Percentiles rank a stretch among this genome's conserved stretches.
These are phyloP conservation scores for Parascedosporium putredinis DNA, from an alignment of 2,329 filamentous ascomycete genomes.

Conservation along the genomic window DNA sequence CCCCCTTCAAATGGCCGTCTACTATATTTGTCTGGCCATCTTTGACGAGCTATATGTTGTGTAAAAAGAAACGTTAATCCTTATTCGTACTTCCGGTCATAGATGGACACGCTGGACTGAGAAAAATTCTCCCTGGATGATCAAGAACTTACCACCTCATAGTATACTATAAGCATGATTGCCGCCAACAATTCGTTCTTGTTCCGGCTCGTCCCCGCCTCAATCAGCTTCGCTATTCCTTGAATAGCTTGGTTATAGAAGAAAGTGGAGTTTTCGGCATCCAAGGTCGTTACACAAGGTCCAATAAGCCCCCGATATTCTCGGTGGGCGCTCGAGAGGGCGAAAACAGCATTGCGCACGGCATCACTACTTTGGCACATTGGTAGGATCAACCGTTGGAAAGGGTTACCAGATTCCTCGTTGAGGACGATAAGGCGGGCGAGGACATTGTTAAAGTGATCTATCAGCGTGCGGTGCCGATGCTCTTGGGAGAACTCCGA, in stretches of 20 bases:
- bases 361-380: conserved; percentile 43
- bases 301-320: conserved; percentile 46
- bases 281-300: conserved; percentile 18
- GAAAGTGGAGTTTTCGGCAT: conserved; percentile 43
- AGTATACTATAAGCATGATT: conserved; percentile 53
- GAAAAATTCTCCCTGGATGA: not conserved
- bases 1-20: conserved; percentile 50
- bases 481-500: conserved; percentile 44
- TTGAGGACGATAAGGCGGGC: conserved; percentile 56
- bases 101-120: not conserved
- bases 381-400: conserved; percentile 52
- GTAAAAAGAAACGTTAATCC: too few species aligned
- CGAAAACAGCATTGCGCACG: conserved; percentile 75
- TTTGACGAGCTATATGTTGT: conserved; percentile 44
- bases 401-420: conserved; percentile 52
- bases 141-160: conserved; percentile 43
- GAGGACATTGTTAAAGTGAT: conserved; percentile 54
- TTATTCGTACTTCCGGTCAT: not conserved
- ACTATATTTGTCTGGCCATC: conserved; percentile 49
- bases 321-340: conserved; percentile 73
- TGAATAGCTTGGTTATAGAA: conserved; percentile 52
- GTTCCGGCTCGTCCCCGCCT: conserved; percentile 36
- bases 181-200: conserved; percentile 49
- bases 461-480: conserved; percentile 45
- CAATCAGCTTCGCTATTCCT: conserved; percentile 45